Conservation (phyloP, 148 eudicot species). For the Heliosperma pusillum region DNA sequence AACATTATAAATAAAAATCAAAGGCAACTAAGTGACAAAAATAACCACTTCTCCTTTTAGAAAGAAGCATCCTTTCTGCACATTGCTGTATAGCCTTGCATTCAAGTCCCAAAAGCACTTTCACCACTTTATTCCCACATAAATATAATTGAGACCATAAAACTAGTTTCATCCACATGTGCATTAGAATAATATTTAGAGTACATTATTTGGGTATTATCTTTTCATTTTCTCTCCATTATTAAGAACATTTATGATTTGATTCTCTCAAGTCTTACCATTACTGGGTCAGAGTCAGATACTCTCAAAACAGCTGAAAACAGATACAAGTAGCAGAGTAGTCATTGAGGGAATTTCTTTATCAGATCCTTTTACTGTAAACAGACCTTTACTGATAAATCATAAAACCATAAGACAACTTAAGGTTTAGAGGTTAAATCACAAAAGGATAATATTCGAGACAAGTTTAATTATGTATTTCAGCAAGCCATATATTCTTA, state of each 20-base stretch:
- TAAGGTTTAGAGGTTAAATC: background rate
- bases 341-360: background rate
- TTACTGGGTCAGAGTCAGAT: conserved; percentile 9
- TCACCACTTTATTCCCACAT: conserved; percentile 45
- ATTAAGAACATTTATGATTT: conserved; percentile 22
- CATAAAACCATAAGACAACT: background rate
- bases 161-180: conserved; percentile 35
- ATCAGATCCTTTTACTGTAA: background rate
- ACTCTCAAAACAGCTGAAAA: conserved; percentile 6
- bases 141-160: conserved; percentile 24
- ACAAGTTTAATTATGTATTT: background rate
- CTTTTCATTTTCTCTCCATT: conserved; percentile 22
- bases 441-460: background rate
- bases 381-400: background rate
- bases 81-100: conserved; percentile 34
- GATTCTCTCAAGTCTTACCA: conserved; percentile 18
- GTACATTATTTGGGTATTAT: conserved; percentile 23
- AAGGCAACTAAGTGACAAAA: conserved; percentile 36
- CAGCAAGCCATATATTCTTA: background rate
- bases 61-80: conserved; percentile 40
- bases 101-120: conserved; percentile 32
- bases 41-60: conserved; percentile 36
- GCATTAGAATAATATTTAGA: conserved; percentile 24
- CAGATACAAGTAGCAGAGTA: background rate
- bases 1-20: background rate